These are phyloP conservation scores for Desmodesmus armatus DNA, from an alignment of 139 green algal species.

Conservation along the genomic window DNA sequence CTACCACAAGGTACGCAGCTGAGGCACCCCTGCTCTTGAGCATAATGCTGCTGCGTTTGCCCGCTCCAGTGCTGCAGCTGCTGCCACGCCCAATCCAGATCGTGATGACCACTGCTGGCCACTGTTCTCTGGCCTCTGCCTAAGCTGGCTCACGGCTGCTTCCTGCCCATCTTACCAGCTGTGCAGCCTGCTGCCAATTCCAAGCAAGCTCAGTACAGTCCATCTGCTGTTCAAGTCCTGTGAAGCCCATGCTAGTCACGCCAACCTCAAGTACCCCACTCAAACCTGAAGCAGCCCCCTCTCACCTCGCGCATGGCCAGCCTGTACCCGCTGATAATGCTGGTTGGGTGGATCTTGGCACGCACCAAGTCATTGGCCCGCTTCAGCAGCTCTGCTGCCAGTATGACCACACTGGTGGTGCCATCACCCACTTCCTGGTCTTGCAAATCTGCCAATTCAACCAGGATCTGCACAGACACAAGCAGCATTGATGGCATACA, in stretches of 20 bases:
- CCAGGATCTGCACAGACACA: conserved; percentile 89
- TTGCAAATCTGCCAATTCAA: conserved; percentile 98
- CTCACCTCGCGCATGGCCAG: conserved; percentile 94
- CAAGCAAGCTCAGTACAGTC: too few species aligned
- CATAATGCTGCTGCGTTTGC: too few species aligned
- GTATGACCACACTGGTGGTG: conserved; percentile 98
- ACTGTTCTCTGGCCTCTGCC: too few species aligned
- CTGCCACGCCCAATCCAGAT: too few species aligned
- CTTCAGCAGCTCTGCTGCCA: conserved; percentile 97
- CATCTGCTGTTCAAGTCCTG: not conserved
- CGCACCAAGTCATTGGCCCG: conserved; percentile 95
- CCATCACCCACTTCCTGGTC: conserved; percentile 99
- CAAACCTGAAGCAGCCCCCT: not conserved
- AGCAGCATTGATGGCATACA: not conserved
- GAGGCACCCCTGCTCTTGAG: too few species aligned
- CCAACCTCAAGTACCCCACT: too few species aligned
- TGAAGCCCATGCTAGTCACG: too few species aligned
- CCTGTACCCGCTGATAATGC: conserved; percentile 97
- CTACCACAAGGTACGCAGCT: too few species aligned
- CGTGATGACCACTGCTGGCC: too few species aligned
- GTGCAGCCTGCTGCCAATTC: not conserved
- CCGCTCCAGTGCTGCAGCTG: too few species aligned
- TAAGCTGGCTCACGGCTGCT: too few species aligned
- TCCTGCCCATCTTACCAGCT: not conserved
- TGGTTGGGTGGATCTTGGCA: conserved; percentile 97